A percentile compares a stretch with the other conserved stretches of the same genome.
phyloP scores from a whole-genome alignment of 73 alveolate genomes.

The Paramecium octaurelia region DNA sequence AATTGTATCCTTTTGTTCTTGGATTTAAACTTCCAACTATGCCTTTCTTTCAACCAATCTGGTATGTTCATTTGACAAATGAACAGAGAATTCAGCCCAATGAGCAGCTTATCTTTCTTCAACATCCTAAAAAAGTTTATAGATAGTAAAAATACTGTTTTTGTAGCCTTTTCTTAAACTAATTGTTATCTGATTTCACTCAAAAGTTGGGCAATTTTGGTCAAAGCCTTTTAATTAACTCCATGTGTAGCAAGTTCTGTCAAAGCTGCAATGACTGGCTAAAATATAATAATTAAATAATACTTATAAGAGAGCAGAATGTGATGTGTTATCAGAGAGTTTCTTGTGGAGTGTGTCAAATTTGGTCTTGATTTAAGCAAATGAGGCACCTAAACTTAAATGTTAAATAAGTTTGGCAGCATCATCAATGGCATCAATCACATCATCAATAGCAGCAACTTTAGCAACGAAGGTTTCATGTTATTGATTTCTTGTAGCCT shows the following conservation, averaged over 20 bases:
- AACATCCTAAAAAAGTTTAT: neutral
- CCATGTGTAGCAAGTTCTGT: constrained; percentile 22
- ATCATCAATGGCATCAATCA: constrained; percentile 12
- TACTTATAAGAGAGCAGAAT: constrained; percentile 34
- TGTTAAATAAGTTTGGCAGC: constrained; percentile 51
- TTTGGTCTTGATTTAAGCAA: constrained; percentile 51
- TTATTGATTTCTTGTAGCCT: neutral
- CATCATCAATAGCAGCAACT: neutral
- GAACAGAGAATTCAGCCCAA: constrained; percentile 47
- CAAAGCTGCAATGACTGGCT: constrained; percentile 14
- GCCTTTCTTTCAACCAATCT: constrained; percentile 34
- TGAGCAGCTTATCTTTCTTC: constrained; percentile 48
- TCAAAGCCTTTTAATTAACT: neutral
- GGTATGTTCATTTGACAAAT: neutral
- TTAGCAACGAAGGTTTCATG: constrained; percentile 1
- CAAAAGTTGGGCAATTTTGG: neutral
- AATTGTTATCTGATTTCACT: constrained; percentile 27
- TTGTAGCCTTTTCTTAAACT: constrained; percentile 4
- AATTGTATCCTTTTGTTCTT: neutral
- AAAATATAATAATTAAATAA: neutral
- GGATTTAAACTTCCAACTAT: neutral
- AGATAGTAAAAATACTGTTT: neutral
- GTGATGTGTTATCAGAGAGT: constrained; percentile 31
- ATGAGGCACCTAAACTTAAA: constrained; percentile 51
- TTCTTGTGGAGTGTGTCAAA: constrained; percentile 35